Evolutionary conservation across 2,329 filamentous ascomycete genomes (phyloP).

Genomic region (Xylariaceae sp.): DNA sequence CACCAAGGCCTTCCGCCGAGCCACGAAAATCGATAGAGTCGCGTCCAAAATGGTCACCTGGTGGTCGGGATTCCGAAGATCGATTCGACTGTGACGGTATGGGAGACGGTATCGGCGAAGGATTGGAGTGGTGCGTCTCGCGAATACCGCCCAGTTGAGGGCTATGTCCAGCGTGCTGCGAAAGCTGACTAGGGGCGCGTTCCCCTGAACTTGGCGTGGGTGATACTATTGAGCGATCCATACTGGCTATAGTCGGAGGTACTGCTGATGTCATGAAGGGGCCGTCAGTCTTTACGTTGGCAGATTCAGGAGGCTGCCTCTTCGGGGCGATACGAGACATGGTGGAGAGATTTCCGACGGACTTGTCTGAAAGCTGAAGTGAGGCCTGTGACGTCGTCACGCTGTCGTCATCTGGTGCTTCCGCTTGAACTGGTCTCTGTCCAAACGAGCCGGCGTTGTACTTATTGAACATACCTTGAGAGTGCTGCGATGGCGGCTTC

Average conservation of each 20-base stretch:
- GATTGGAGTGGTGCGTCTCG: slow-evolving; percentile 26
- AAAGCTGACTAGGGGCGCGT: slow-evolving; percentile 20
- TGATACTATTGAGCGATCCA: slow-evolving; percentile 10
- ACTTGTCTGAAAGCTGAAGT: slow-evolving; percentile 18
- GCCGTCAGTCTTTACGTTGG: slow-evolving; percentile 20
- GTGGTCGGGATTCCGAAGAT: slow-evolving; percentile 16
- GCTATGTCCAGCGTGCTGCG: slow-evolving; percentile 21
- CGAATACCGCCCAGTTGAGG: slow-evolving; percentile 20
- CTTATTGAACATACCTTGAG: slow-evolving; percentile 19
- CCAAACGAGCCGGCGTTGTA: slow-evolving; percentile 8
- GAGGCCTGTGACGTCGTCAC: slow-evolving; percentile 10
- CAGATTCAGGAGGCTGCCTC: slow-evolving; percentile 32
- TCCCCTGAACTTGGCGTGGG: slow-evolving; percentile 20
- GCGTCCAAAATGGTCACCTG: slow-evolving; percentile 9
- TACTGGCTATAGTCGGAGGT: slow-evolving; percentile 5
- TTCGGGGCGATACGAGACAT: slow-evolving; percentile 24
- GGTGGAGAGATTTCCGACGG: slow-evolving; percentile 12
- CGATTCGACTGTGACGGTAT: slow-evolving; percentile 21
- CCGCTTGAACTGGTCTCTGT: slow-evolving; percentile 6
- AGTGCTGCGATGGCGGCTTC: slow-evolving; percentile 21
- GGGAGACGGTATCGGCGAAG: slow-evolving; percentile 27
- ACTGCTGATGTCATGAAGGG: slow-evolving; percentile 18
- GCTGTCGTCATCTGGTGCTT: slow-evolving; percentile 3
- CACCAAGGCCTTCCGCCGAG: slow-evolving; percentile 15
- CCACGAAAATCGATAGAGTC: slow-evolving; percentile 17